A percentile compares a stretch with the other conserved stretches of the same genome.
Conservation (phyloP, 371 early-diverging fungal species). For the Apophysomyces ossiformis region DNA sequence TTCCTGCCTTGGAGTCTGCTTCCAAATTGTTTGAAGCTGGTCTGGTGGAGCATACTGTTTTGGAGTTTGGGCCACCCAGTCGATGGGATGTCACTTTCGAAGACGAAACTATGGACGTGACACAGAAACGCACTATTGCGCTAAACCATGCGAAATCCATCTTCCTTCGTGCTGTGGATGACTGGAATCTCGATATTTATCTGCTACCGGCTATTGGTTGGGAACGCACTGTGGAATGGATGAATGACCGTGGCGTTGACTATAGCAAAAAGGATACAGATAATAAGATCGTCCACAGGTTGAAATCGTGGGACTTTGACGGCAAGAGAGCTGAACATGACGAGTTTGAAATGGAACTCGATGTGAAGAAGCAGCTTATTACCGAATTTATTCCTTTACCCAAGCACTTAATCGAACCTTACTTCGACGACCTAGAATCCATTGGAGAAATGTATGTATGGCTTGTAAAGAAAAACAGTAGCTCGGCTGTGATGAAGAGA, state of each 20-base stretch:
- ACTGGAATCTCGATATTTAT: conserved; percentile 46
- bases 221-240: conserved; percentile 40
- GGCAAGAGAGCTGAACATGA: conserved; percentile 38
- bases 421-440: conserved; percentile 32
- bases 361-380: conserved; percentile 34
- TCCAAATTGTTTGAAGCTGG: conserved; percentile 37
- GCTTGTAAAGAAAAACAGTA: conserved; percentile 41
- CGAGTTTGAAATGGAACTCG: conserved; percentile 49
- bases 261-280: conserved; percentile 22
- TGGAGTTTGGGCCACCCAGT: conserved; percentile 51
- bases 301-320: conserved; percentile 54
- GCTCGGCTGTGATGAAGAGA: conserved; percentile 22
- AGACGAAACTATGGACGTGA: conserved; percentile 12
- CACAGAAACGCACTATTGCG: conserved; percentile 27
- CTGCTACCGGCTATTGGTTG: conserved; percentile 49
- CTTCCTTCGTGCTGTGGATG: conserved; percentile 25
- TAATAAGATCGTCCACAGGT: conserved; percentile 39
- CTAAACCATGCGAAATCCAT: conserved; percentile 19
- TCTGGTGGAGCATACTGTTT: conserved; percentile 46
- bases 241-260: conserved; percentile 36
- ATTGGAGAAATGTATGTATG: conserved; percentile 58
- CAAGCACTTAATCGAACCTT: conserved; percentile 32
- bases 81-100: conserved; percentile 51
- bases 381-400: conserved; percentile 47
- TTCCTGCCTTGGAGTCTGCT: conserved; percentile 47